These are phyloP conservation scores for Mytilinidion resinicola DNA, from an alignment of 495 filamentous ascomycete genomes.

Conservation along the genomic window DNA sequence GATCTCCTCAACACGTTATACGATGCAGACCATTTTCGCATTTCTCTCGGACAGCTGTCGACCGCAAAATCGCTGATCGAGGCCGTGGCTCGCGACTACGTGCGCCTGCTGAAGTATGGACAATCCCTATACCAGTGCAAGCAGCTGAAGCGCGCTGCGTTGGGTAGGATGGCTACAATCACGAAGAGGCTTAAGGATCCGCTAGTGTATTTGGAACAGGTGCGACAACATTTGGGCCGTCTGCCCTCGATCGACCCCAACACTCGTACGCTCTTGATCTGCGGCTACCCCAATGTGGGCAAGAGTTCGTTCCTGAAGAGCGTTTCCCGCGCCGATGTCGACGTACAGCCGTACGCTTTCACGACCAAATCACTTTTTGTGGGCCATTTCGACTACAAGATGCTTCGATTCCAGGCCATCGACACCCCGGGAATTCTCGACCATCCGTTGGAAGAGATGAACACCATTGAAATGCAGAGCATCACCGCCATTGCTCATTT, in stretches of 20 bases:
- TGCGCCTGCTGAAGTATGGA: conserved; percentile 89
- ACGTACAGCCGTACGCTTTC: conserved; percentile 97
- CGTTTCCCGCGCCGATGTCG: conserved; percentile 91
- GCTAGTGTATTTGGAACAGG: conserved; percentile 91
- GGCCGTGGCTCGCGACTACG: conserved; percentile 89
- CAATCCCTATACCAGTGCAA: conserved; percentile 95
- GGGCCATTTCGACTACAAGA: conserved; percentile 98
- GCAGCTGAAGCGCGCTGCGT: conserved; percentile 79
- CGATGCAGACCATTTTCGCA: conserved; percentile 96
- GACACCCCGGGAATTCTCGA: conserved; percentile 92
- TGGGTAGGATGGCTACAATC: conserved; percentile 95
- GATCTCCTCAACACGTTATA: conserved; percentile 79
- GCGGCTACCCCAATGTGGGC: conserved; percentile 95
- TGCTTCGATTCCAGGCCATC: conserved; percentile 85
- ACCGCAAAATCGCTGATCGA: conserved; percentile 96
- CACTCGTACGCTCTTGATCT: conserved; percentile 88
- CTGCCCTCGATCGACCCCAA: conserved; percentile 97
- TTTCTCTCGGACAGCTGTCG: conserved; percentile 90
- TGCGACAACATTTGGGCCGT: conserved; percentile 94
- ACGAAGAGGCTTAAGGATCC: conserved; percentile 89
- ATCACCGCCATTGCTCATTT: conserved; percentile 97
- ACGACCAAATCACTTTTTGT: conserved; percentile 97
- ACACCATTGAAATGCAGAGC: conserved; percentile 98
- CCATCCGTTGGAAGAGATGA: conserved; percentile 98
- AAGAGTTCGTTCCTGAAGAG: conserved; percentile 91